Base-by-base conservation (phyloP, 768 basidiomycete species). In the Lentinula guzmanii region DNA sequence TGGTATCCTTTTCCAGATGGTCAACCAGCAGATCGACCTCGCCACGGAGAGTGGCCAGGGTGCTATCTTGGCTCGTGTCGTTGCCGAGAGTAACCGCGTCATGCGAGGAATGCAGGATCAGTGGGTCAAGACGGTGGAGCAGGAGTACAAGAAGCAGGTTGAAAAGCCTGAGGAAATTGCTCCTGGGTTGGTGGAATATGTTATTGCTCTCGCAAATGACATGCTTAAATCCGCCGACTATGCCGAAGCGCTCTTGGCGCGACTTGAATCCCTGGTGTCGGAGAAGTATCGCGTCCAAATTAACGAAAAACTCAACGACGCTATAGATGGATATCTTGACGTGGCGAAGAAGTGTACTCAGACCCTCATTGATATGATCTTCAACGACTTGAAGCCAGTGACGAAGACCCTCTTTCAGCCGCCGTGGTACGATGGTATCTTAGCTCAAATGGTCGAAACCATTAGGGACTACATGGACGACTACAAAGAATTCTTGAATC, bases 311-410 rank as follows among this genome's bases (percentile, higher is more conserved):
- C 78, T 98, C 56, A 98, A 97, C 76, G 91, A 96, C 65, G 95
- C 95, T 37, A 98, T 98, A 66, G 96, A 99, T 70, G 97, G 97
- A 3, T 98, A 95, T 73, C 84, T 98, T 64, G 97, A 99, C 73
- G 93, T 98, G 42, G 95, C 95, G 57, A 98, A 98, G 79, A 93
- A 92, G 71, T 98, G 95, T 78, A 94, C 91, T 21, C 91, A 96
- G 67, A 90, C 90, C 0, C 84, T 99, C 61, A 95, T 99, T 69
- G 91, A 92, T 67, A 86, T 96, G 68, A 88, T 98, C 67, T 94
- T 97, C 79, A 91, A 97, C 72, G 97, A 98, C 71, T 76, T 98
- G 66, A 92, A 89, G 71, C 86, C 90, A 0, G 95, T 90, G 9
- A 90, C 86, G 15, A 94, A 92, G 71, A 80, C 79, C 42, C 80